These are phyloP conservation scores for Pythium periplocum DNA, from an alignment of 352 stramenopile species.

Conservation along the genomic window DNA sequence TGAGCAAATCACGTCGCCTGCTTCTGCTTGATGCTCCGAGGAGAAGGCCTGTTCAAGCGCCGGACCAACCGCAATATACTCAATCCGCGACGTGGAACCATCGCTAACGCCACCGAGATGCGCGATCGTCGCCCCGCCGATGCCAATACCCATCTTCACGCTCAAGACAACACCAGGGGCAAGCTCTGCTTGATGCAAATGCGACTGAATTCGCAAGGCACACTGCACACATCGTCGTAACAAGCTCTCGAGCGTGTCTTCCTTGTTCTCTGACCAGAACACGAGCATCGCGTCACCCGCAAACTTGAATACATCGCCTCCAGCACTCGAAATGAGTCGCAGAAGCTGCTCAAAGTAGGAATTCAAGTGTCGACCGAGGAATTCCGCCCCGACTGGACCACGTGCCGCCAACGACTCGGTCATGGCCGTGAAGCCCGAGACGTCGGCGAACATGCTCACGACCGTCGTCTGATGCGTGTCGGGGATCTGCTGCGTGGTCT, in stretches of 20 bases:
- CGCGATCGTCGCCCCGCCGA: conserved; percentile 81
- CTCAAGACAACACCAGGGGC: conserved; percentile 84
- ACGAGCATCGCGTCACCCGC: conserved; percentile 94
- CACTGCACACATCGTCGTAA: conserved; percentile 85
- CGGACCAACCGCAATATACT: conserved; percentile 89
- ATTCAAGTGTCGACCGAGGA: conserved; percentile 90
- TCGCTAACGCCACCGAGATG: conserved; percentile 89
- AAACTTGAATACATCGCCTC: conserved; percentile 93
- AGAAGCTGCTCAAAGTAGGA: conserved; percentile 90
- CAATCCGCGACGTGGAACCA: conserved; percentile 70
- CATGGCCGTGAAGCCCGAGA: conserved; percentile 93
- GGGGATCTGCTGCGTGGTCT: conserved; percentile 47
- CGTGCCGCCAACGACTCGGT: conserved; percentile 86
- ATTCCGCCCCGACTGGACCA: conserved; percentile 84
- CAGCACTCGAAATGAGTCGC: conserved; percentile 68
- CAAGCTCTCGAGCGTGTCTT: conserved; percentile 81
- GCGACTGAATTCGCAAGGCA: conserved; percentile 86
- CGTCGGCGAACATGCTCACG: conserved; percentile 92
- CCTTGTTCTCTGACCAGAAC: conserved; percentile 90
- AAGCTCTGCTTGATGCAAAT: conserved; percentile 83
- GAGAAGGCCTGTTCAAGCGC: conserved; percentile 90
- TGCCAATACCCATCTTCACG: conserved; percentile 93
- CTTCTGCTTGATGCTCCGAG: conserved; percentile 80
- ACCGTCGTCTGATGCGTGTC: conserved; percentile 70
- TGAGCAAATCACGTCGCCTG: conserved; percentile 89